These are phyloP conservation scores for Castanea sativa DNA, from an alignment of 306 rosid genomes.

Conservation along the genomic window DNA sequence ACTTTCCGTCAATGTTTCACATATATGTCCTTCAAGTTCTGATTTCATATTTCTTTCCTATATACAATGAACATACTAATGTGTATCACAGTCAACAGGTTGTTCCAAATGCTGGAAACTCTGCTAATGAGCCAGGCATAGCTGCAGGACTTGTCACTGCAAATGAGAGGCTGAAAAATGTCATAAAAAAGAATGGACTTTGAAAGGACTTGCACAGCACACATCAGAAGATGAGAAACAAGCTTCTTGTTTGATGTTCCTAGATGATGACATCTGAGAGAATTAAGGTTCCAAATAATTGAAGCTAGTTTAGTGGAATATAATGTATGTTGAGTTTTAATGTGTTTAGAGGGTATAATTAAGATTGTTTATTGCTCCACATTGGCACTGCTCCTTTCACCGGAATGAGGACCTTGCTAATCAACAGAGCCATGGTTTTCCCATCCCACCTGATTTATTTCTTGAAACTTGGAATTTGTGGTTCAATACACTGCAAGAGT, in stretches of 20 bases:
- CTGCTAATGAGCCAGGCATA: too few relatives aligned
- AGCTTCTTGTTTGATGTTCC: too few relatives aligned
- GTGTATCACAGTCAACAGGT: not conserved
- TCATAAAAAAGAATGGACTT: conserved; percentile 41
- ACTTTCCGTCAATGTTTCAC: not conserved
- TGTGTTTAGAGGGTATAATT: not conserved
- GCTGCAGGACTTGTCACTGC: too few relatives aligned
- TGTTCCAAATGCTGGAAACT: too few relatives aligned
- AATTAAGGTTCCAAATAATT: not conserved
- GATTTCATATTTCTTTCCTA: not conserved
- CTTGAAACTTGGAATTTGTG: not conserved
- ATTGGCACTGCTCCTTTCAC: not conserved
- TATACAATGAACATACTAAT: conserved; percentile 15
- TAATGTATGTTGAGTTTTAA: not conserved
- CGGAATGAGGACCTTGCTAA: too few relatives aligned
- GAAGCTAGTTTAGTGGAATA: not conserved
- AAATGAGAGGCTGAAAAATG: conserved; percentile 31
- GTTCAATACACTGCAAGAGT: not conserved
- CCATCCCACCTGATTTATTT: not conserved
- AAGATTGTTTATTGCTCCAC: not conserved
- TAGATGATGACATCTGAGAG: too few relatives aligned
- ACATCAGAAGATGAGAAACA: not conserved
- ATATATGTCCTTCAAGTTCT: not conserved
- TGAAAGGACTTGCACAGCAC: conserved; percentile 27
- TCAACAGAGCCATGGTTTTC: not conserved